A percentile compares a stretch with the other conserved stretches of the same genome.
These are phyloP conservation scores for Hanseniaspora singularis DNA, from an alignment of 805 yeast species.

Conservation along the genomic window DNA sequence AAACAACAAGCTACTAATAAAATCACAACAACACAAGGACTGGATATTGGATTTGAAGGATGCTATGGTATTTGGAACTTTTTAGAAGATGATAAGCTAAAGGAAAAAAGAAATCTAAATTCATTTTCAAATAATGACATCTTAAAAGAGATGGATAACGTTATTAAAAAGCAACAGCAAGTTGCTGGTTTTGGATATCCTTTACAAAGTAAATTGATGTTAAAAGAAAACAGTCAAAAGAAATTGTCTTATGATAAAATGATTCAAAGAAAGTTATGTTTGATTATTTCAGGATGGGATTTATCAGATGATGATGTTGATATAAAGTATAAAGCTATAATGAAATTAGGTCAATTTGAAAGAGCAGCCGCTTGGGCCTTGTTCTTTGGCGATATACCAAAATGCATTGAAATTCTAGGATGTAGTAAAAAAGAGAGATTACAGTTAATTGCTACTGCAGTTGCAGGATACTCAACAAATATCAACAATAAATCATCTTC, in stretches of 20 bases:
- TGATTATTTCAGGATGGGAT: slow-evolving; percentile 85
- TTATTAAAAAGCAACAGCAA: slow-evolving; percentile 32
- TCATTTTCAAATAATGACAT: slow-evolving; percentile 20
- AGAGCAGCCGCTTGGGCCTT: slow-evolving; percentile 98
- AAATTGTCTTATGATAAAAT: slow-evolving; percentile 28
- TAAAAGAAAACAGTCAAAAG: neutral
- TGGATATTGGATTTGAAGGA: slow-evolving; percentile 80
- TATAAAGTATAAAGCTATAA: slow-evolving; percentile 46
- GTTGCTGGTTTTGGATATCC: slow-evolving; percentile 18
- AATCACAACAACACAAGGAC: slow-evolving; percentile 51
- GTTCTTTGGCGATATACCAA: slow-evolving; percentile 74
- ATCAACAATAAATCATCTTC: slow-evolving; percentile 38
- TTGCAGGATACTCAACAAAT: slow-evolving; percentile 68
- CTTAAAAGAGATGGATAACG: slow-evolving; percentile 27
- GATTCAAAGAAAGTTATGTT: slow-evolving; percentile 62
- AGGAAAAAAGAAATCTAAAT: slow-evolving; percentile 21
- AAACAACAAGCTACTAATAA: slow-evolving; percentile 51
- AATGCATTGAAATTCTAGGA: slow-evolving; percentile 69
- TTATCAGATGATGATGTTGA: slow-evolving; percentile 66
- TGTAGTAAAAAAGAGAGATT: slow-evolving; percentile 60
- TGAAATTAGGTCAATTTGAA: slow-evolving; percentile 50
- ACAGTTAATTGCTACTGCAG: slow-evolving; percentile 79
- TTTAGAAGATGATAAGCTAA: slow-evolving; percentile 29
- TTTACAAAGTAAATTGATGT: slow-evolving; percentile 19
- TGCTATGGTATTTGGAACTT: slow-evolving; percentile 86